Base-by-base conservation (phyloP, 306 rosid species). In the Castanospermum australe region DNA sequence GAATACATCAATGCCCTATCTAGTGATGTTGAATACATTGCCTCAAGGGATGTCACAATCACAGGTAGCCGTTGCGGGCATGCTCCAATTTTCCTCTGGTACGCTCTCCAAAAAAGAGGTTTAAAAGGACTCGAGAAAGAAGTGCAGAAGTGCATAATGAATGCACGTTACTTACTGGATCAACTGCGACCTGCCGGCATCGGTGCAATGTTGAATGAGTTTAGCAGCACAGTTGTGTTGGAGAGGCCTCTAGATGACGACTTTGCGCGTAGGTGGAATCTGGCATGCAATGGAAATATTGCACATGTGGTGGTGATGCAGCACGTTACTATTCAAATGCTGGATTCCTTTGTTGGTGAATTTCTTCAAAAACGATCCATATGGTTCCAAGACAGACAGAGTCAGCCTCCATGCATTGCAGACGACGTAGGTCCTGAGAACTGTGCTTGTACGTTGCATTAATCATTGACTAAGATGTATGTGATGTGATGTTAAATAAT, bases 21-120 rank as follows among this genome's bases (percentile, higher is more conserved):
- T 8, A 85, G 82, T 6, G 86, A 92, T 13, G 90, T 92, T 2
- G 93, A 87, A 71, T 85, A 84, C 77, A 90, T 92, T 32, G 93
- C 88, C 42, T 92, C 97, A 8, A 88, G 89, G 60, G 97, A 92
- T 64, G 86, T 86, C 42, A 92, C 97, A 17, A 92, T 92, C 76
- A 88, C 90, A 88, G 93, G 94, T 18, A 92, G 97, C 60, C 86
- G 93, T 45, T 62, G 86, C 15, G 97, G 94, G 35, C 92, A 88
- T 68, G 90, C 93, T 17, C 89, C 94, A 5, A 90, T 92, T 61
- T 92, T 90, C 83, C 81, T 92, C 2, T 90, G 97, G 93, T 92
- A 87, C 60, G 87, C 90, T 52, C 88, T 92, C 7, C 80, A 84
- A 86, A 79, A 25, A 64, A 92, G 81, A 71, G 93, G 97, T 22